Evolutionary conservation across 164 flowering plant species (phyloP), one percentile per base, ranked within the genome.

Genomic region (Dillenia turbinata): DNA sequence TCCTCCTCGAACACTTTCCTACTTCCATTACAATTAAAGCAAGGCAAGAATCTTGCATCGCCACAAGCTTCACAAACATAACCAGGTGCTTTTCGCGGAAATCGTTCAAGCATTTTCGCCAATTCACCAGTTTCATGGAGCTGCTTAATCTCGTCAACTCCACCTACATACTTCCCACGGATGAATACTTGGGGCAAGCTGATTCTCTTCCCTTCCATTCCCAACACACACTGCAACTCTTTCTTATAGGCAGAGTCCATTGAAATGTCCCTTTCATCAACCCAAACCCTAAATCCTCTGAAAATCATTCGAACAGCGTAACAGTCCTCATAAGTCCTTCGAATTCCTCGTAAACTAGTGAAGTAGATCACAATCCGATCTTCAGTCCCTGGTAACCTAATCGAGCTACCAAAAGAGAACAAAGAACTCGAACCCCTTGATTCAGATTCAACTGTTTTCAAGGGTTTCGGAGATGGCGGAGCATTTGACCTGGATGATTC

Each of bases 271-370:
- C 94, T 77, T 60, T 95, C 99, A 55, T 95, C 99, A 0, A 95
- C 87, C 9, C 52, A 13, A 45, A 95, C 97, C 56, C 89, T 64
- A 67, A 85, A 83, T 8, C 97, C 94, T 66, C 78, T 77, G 12
- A 95, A 70, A 9, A 95, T 92, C 78, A 72, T 71, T 57, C 85
- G 47, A 15, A 90, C 96, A 1, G 77, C 44, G 49, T 77, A 73
- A 61, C 99, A 95, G 79, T 95, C 97, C 60, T 95, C 97, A 50
- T 83, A 87, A 0, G 99, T 92, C 69, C 78, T 81, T n/a, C 99
- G 70, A 62, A 95, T 85, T 48, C 97, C 96, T 57, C 97, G 69
- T 68, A 95, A 71, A 57, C 90, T 86, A 13, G 99, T 95, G 60
- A 79, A 87, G 64, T 88, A 92, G 52, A 92, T 9, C 9, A 95